Conservation (phyloP, 805 yeast species). For the Schwanniomyces yamadae region DNA sequence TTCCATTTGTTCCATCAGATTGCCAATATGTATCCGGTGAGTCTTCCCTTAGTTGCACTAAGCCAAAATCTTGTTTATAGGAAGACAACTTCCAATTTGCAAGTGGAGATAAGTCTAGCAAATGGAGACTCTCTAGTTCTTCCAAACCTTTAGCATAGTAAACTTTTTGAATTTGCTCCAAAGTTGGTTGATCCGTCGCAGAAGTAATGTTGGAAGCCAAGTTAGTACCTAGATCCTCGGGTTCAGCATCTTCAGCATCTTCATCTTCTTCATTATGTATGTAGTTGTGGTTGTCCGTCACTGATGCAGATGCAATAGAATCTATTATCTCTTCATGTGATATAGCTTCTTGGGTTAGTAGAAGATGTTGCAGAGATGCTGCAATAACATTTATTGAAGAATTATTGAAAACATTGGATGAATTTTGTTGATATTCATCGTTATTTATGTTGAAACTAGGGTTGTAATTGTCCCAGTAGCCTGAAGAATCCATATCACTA, state of each 20-base stretch:
- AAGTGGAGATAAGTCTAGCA: constrained; percentile 72
- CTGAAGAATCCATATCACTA: constrained; percentile 24
- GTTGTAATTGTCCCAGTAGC: constrained; percentile 20
- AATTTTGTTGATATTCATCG: constrained; percentile 8
- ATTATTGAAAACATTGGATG: constrained; percentile 2
- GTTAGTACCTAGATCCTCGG: constrained; percentile 14
- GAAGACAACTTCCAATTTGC: constrained; percentile 88
- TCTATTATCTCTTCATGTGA: constrained; percentile 30
- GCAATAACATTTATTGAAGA: constrained; percentile 8
- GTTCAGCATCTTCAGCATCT: constrained; percentile 11
- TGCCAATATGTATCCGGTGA: constrained; percentile 84
- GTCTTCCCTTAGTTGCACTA: constrained; percentile 70
- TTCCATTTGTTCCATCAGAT: constrained; percentile 69
- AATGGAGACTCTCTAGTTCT: constrained; percentile 55
- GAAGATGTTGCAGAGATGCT: constrained; percentile 19
- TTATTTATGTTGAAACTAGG: constrained; percentile 1
- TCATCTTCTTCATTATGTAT: constrained; percentile 10
- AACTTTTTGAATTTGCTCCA: constrained; percentile 41
- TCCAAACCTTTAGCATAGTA: constrained; percentile 48
- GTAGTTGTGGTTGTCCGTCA: constrained; percentile 5
- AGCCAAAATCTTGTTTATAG: constrained; percentile 67
- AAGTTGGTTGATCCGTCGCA: constrained; percentile 30
- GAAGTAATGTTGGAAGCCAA: constrained; percentile 8
- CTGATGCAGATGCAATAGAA: constrained; percentile 22
- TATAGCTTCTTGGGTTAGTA: constrained; percentile 28